Evolutionary conservation across 192 early-diverging fungal genomes (phyloP).

Genomic region (Entomortierella lignicola): DNA sequence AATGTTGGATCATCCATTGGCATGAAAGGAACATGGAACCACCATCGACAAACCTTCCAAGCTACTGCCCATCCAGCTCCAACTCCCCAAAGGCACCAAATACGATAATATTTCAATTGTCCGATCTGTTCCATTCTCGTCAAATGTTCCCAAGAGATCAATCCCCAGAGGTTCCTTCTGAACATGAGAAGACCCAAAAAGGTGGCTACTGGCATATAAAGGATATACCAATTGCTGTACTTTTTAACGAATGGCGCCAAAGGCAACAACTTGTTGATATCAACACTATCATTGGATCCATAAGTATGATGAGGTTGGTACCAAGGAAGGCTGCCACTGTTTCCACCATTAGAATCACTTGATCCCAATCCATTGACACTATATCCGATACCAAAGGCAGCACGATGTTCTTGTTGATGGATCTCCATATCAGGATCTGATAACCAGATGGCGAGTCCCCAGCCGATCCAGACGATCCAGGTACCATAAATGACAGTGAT

Average conservation of each 20-base stretch:
- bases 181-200: constrained; percentile 62
- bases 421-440: constrained; percentile 53
- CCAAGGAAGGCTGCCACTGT: neutral
- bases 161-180: constrained; percentile 64
- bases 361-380: neutral
- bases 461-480: constrained; percentile 67
- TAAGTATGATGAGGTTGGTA: constrained; percentile 5
- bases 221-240: constrained; percentile 56
- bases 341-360: too few species aligned
- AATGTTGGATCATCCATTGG: constrained; percentile 50
- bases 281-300: constrained; percentile 14
- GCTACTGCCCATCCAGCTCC: constrained; percentile 62
- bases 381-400: constrained; percentile 32
- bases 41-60: constrained; percentile 53
- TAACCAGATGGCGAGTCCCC: constrained; percentile 59
- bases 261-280: constrained; percentile 32
- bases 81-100: constrained; percentile 62
- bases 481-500: constrained; percentile 68
- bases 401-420: constrained; percentile 45
- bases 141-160: constrained; percentile 66
- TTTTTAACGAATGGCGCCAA: constrained; percentile 57
- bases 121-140: constrained; percentile 57
- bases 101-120: constrained; percentile 57
- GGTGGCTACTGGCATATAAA: constrained; percentile 54
- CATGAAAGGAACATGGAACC: constrained; percentile 52